Evolutionary conservation across 345 rosid species (phyloP).

Genomic region (Heritiera littoralis): DNA sequence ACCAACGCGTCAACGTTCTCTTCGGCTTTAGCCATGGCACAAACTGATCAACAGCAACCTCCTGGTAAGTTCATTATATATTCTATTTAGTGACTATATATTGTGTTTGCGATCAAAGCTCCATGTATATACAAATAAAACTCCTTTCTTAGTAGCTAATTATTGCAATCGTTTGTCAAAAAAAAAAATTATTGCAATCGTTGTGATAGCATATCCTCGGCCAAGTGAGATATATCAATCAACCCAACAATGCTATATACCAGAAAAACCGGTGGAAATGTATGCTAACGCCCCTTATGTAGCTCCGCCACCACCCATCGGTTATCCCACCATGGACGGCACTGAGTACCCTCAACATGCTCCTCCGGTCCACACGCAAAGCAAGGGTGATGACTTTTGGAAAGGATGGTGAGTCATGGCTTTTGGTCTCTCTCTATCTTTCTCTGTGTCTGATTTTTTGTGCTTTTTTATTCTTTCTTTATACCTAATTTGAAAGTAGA

Average conservation of each 20-base stretch:
- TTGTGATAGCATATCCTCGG: neutral
- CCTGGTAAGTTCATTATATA: neutral
- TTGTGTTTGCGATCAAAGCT: no score
- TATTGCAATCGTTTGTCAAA: neutral
- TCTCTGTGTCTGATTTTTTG: no score
- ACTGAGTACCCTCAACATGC: neutral
- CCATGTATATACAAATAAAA: neutral
- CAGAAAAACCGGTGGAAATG: neutral
- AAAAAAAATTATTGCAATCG: no score
- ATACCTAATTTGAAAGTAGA: no score
- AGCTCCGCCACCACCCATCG: neutral
- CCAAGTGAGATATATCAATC: neutral
- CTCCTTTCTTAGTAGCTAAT: neutral
- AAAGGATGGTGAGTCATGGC: conserved; percentile 9
- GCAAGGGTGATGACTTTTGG: conserved; percentile 11
- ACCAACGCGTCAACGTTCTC: neutral
- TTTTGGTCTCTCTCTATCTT: neutral
- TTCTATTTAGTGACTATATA: no score
- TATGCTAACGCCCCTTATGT: neutral
- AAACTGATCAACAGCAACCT: neutral
- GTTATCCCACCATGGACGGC: conserved; percentile 1
- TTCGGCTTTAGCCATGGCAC: neutral
- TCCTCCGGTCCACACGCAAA: neutral
- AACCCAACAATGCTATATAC: neutral
- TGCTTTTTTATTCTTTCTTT: no score